Conservation (phyloP, 2,329 filamentous ascomycete species). For the Penicillium sp. region DNA sequence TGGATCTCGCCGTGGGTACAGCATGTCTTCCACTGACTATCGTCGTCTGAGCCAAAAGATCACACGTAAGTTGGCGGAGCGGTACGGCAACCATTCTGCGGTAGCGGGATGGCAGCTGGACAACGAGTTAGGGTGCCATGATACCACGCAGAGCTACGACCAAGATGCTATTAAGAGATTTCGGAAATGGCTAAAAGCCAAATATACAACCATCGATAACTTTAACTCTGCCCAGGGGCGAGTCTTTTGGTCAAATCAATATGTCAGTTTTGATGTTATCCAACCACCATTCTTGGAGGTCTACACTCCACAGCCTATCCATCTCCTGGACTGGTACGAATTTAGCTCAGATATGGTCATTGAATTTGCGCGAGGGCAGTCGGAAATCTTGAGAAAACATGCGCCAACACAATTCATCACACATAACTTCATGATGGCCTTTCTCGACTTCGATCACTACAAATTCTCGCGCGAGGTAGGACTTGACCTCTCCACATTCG, state of each 20-base stretch:
- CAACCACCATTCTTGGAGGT: conserved; percentile 1
- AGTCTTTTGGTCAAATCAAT: background rate
- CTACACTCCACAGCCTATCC: background rate
- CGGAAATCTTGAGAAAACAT: background rate
- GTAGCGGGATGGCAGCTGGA: conserved; percentile 1
- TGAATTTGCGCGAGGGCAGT: background rate
- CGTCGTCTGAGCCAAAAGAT: background rate
- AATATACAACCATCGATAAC: background rate
- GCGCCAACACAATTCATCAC: background rate
- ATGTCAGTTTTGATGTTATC: background rate
- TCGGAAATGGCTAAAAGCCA: background rate
- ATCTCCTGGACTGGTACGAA: background rate
- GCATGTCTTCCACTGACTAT: background rate
- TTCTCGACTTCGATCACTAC: background rate
- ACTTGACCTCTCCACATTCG: background rate
- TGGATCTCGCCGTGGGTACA: background rate
- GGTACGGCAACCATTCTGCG: background rate
- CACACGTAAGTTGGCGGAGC: background rate
- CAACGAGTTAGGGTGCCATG: conserved; percentile 1
- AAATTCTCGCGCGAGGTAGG: conserved; percentile 1
- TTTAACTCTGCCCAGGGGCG: background rate
- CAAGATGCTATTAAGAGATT: background rate
- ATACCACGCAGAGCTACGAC: background rate
- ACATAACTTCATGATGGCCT: background rate
- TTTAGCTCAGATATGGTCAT: conserved; percentile 1